Evolutionary conservation across 2,329 filamentous ascomycete species (phyloP).

Genomic region (Tolypocladium ovalisporum): DNA sequence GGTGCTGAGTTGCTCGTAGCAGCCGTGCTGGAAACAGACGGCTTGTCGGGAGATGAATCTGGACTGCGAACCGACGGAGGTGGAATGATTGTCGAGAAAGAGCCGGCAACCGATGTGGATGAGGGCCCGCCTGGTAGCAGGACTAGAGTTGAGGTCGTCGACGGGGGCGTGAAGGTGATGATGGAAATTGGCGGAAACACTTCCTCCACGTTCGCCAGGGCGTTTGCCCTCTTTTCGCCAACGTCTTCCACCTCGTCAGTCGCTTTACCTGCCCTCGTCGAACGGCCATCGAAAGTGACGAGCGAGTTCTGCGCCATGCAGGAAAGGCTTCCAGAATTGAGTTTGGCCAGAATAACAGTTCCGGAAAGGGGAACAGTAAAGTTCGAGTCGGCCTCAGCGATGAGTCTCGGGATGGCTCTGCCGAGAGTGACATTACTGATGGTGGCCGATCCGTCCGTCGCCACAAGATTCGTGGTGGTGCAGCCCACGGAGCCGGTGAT

Average conservation of each 20-base stretch:
- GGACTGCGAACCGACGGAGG: neutral
- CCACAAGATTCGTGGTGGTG: conserved; percentile 35
- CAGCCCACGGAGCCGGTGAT: conserved; percentile 37
- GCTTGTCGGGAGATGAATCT: neutral
- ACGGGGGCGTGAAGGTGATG: conserved; percentile 1
- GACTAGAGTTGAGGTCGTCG: neutral
- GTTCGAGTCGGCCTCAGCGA: conserved; percentile 51
- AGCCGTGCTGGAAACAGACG: neutral
- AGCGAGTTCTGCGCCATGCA: conserved; percentile 81
- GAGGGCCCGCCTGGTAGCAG: neutral
- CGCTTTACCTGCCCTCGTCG: conserved; percentile 18
- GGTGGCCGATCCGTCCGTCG: conserved; percentile 25
- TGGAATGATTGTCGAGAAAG: neutral
- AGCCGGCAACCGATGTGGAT: neutral
- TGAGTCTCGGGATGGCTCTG: conserved; percentile 62
- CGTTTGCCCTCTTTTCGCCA: neutral
- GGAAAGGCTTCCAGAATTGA: conserved; percentile 64
- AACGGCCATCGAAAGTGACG: conserved; percentile 64
- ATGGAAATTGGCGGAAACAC: conserved; percentile 2
- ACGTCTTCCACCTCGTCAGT: conserved; percentile 1
- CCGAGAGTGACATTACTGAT: conserved; percentile 68
- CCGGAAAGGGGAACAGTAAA: conserved; percentile 69
- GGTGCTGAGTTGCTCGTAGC: neutral
- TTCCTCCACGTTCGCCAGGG: conserved; percentile 1
- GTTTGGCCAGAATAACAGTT: conserved; percentile 59